phyloP scores from a whole-genome alignment of 148 eudicot species.

The Vaccinium darrowii region DNA sequence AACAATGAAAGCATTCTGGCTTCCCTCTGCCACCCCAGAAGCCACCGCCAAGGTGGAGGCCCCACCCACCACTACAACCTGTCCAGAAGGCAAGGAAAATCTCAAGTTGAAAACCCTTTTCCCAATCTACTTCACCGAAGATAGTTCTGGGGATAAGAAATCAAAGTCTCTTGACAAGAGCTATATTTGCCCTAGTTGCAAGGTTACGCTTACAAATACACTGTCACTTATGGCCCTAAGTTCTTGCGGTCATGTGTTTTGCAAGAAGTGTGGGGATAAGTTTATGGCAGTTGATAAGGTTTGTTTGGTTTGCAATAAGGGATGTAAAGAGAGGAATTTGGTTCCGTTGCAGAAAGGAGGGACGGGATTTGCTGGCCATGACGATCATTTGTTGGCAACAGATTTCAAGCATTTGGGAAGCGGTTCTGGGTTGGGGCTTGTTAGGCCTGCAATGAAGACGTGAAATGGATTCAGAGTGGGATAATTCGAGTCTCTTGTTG shows the following conservation, averaged over 20 bases:
- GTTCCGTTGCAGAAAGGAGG: constrained; percentile 82
- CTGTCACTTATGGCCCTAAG: constrained; percentile 67
- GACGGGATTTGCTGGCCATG: constrained; percentile 89
- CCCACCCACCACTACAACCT: constrained; percentile 62
- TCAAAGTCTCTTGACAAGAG: constrained; percentile 45
- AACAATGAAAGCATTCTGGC: constrained; percentile 99
- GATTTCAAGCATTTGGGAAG: constrained; percentile 90
- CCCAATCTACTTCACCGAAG: constrained; percentile 68
- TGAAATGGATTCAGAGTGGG: constrained; percentile 26
- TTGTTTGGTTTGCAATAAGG: constrained; percentile 77
- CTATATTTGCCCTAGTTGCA: constrained; percentile 90
- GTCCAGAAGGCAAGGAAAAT: constrained; percentile 90
- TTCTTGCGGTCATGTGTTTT: constrained; percentile 88
- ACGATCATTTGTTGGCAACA: constrained; percentile 74
- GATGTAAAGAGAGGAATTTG: constrained; percentile 78
- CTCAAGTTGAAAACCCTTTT: constrained; percentile 77
- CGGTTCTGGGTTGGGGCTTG: constrained; percentile 85
- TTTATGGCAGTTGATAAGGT: constrained; percentile 85
- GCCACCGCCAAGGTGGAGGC: constrained; percentile 73
- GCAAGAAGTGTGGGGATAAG: constrained; percentile 83
- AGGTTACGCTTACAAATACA: constrained; percentile 82
- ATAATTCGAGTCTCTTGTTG: background rate
- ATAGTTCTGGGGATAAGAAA: constrained; percentile 38
- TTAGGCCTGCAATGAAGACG: constrained; percentile 88
- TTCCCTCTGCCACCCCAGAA: constrained; percentile 95